A percentile compares a stretch with the other conserved stretches of the same genome.
phyloP scores from a whole-genome alignment of 495 filamentous ascomycete genomes.

The Trichoderma asperelloides region DNA sequence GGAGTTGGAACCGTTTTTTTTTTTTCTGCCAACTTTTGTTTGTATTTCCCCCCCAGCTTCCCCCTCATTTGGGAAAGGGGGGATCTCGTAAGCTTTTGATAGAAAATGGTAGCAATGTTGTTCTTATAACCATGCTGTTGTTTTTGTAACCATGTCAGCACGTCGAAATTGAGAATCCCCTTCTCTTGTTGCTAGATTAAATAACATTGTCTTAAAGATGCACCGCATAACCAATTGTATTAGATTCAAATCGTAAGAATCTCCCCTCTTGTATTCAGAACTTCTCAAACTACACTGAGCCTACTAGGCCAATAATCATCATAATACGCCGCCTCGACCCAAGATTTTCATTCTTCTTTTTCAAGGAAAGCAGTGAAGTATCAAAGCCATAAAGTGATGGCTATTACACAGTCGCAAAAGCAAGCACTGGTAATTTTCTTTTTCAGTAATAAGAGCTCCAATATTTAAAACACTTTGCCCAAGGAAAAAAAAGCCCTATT shows the following conservation, averaged over 20 bases:
- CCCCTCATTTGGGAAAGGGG: background rate
- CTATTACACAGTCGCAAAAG: background rate
- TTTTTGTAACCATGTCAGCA: background rate
- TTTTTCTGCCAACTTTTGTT: background rate
- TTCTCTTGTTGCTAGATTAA: background rate
- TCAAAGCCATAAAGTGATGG: background rate
- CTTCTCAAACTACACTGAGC: background rate
- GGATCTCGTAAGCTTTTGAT: background rate
- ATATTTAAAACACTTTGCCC: background rate
- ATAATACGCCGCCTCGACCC: background rate
- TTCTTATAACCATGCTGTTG: background rate
- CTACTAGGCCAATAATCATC: background rate
- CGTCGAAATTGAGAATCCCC: background rate
- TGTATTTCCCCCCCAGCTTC: background rate
- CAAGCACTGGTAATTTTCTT: background rate
- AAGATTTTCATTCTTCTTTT: background rate
- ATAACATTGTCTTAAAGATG: background rate
- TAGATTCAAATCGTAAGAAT: background rate
- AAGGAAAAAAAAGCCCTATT: background rate
- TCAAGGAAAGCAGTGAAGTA: background rate
- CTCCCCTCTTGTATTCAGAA: background rate
- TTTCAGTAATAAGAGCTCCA: background rate
- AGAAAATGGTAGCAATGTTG: background rate
- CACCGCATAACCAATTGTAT: background rate
- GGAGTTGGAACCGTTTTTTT: conserved; percentile 4